A percentile compares a stretch with the other conserved stretches of the same genome.
Conservation (phyloP, 106 monocot species). For the Agapanthus africanus region DNA sequence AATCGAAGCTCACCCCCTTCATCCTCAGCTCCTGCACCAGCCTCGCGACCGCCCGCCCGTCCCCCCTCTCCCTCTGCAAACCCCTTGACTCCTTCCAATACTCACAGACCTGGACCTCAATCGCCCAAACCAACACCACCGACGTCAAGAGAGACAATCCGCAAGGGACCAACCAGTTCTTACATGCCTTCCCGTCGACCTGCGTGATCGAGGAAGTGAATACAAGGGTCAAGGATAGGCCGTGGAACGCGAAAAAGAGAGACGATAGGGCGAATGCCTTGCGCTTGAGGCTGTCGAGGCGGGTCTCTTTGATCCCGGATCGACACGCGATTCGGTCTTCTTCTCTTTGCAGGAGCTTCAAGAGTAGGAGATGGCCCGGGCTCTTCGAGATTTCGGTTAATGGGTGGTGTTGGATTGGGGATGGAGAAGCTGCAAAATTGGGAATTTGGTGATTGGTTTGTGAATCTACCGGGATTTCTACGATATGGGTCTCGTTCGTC, state of each 20-base stretch:
- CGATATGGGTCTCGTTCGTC: slow-evolving; percentile 7
- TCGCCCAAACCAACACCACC: slow-evolving; percentile 36
- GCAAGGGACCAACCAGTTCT: slow-evolving; percentile 63
- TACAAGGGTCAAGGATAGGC: slow-evolving; percentile 56
- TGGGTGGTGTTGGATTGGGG: slow-evolving; percentile 41
- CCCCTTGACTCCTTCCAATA: slow-evolving; percentile 41
- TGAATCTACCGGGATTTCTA: slow-evolving; percentile 26
- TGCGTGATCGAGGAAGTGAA: slow-evolving; percentile 35
- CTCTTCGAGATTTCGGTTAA: slow-evolving; percentile 68
- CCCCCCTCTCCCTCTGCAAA: slow-evolving; percentile 45
- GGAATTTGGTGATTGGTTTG: not conserved
- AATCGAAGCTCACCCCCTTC: slow-evolving; percentile 81
- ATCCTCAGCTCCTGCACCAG: slow-evolving; percentile 77
- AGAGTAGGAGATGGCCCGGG: slow-evolving; percentile 85
- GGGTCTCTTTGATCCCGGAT: slow-evolving; percentile 35
- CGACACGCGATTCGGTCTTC: slow-evolving; percentile 42
- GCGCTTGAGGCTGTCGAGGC: slow-evolving; percentile 40
- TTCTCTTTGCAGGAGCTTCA: slow-evolving; percentile 80
- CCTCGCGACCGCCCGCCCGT: slow-evolving; percentile 58
- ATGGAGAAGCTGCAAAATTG: not conserved
- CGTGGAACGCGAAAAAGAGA: slow-evolving; percentile 85
- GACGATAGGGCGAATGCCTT: slow-evolving; percentile 65
- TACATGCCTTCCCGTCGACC: slow-evolving; percentile 7
- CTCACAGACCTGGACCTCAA: slow-evolving; percentile 38
- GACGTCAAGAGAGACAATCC: slow-evolving; percentile 56